Evolutionary conservation across 441 rosid genomes (phyloP), one percentile per base, ranked within the genome.

Genomic region (Bruguiera hainesii): DNA sequence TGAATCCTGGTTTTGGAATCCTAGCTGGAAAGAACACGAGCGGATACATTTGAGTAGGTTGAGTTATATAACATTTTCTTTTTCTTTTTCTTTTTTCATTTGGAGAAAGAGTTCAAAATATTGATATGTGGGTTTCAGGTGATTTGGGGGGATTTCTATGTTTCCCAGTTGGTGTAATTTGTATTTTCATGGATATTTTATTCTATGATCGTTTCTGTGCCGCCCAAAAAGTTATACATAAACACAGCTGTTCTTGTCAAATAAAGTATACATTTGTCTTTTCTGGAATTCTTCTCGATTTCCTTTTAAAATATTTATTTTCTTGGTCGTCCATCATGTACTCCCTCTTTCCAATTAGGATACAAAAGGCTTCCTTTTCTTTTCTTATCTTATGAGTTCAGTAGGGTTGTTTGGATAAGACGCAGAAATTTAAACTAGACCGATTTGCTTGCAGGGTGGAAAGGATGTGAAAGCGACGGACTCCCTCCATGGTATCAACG

Each of bases 381-480:
- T 7, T 58, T 61, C 59, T 70, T 68, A 48, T 60, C 69, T 62
- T 3, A 10, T 39, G 15, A 11, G 48, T 11, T 3, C 16, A 3
- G 5, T 42, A 13, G 48, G 58, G 29, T 63, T 63, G 19, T 71
- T 64, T 42, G 67, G 63, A 21, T 68, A 39, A 31, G 60, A 61
- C 31, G 33, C 16, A 35, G 68, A 60, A 61, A 63, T 73, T 74
- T 61, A 55, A 20, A 8, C 61, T 37, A 67, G 60, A 62, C 33
- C 71, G 63, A 61, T 71, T 67, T 72, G 69, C 63, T 76, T 83
- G 89, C 90, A 92, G 98, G 88, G 71, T 72, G 87, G 74, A 82
- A 84, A 82, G 82, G 80, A 50, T 71, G 61, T 71, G 93, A 92
- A 85, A 92, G 84, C 77, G 88, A 89, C 95, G 65, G 85, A 83